Evolutionary conservation across 495 filamentous ascomycete species (phyloP), one percentile per base, ranked within the genome.

Genomic region (Collariella sp.): DNA sequence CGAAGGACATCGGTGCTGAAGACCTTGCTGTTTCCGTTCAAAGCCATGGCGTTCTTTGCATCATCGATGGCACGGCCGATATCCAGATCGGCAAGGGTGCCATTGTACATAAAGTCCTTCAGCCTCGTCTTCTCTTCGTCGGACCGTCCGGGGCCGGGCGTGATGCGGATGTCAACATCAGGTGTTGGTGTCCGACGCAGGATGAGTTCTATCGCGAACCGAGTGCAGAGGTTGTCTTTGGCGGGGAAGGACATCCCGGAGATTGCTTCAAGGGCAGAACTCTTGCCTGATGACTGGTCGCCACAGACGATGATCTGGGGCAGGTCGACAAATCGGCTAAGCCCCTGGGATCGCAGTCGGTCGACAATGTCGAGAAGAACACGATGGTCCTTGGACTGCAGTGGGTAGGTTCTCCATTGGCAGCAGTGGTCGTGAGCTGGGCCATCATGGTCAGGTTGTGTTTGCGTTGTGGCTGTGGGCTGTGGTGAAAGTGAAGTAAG

Each of bases 251-350:
- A 68, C 16, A 87, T 72, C 19, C 81, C 77, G 2, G 82, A 82
- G 26, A 88, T 80, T 7, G 82, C 84, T 55, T 86, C 82, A 1
- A 87, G 73, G 4, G 86, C 83, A 1, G 84, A 86, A 62, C 79
- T 83, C 58, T 85, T 85, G 7, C 82, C 82, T 19, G 74, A 74
- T 2, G 77, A 83, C 54, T 85, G 59, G 33, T 62, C 55, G 7
- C 59, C 59, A 19, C 46, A 54, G 15, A 62, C 51, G 29, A 62
- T 54, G 47, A 58, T 51, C 39, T 58, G 55, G 2, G 56, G 56
- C 1, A 58, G 46, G 20, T 58, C 50, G 48, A 58, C 50, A n/a
- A 24, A 54, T 23, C 40, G 36, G 29, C 45, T 35, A 3, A 58
- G 31, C 2, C 56, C 56, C 10, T 53, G 39, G 0, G 43, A 49